Conservation (phyloP, 78 protist species). For the Dictyostelium firmibasis region DNA sequence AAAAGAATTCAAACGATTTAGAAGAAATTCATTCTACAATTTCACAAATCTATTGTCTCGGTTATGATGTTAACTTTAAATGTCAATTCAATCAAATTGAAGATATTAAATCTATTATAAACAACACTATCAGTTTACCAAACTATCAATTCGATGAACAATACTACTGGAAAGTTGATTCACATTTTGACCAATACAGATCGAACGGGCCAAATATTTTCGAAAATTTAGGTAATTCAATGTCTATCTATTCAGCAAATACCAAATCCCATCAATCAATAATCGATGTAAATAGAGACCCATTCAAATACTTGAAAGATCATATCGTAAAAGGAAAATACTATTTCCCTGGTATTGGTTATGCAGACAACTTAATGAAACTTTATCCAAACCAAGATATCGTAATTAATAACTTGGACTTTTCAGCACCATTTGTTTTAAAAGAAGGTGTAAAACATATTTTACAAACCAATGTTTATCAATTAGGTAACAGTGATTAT, state of each 20-base stretch:
- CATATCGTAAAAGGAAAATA: constrained; percentile 32
- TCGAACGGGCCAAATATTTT: neutral
- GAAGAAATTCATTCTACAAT: neutral
- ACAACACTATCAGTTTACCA: neutral
- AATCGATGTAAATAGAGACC: neutral
- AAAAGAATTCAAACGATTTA: neutral
- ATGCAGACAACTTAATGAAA: constrained; percentile 15
- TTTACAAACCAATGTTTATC: neutral
- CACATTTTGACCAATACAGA: neutral
- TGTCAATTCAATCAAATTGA: neutral
- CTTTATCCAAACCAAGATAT: neutral
- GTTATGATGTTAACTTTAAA: neutral
- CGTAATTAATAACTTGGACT: constrained; percentile 1
- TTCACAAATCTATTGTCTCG: constrained; percentile 2
- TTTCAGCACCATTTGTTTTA: constrained; percentile 37
- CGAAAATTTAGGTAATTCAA: neutral
- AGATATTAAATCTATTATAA: neutral
- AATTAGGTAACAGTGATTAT: neutral
- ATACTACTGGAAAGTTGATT: neutral
- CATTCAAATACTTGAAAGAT: constrained; percentile 49
- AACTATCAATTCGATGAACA: neutral
- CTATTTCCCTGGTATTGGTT: constrained; percentile 41
- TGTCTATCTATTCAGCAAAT: neutral
- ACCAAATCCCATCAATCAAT: constrained; percentile 1
- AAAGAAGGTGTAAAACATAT: neutral